Conservation (phyloP, 2,329 filamentous ascomycete genomes). For the Pseudocercospora cruenta region DNA sequence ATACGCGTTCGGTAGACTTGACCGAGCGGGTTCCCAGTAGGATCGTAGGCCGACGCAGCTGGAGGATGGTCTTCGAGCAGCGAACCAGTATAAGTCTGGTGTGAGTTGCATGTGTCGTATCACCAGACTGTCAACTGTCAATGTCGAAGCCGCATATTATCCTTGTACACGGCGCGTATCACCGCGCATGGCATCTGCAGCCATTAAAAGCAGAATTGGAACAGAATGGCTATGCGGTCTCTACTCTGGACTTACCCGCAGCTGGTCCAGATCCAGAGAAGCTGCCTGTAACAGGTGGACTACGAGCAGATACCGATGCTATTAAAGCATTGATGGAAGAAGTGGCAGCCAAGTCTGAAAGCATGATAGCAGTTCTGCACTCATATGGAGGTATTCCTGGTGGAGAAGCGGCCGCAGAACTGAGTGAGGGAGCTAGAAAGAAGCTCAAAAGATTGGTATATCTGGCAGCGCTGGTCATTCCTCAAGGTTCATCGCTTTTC, state of each 20-base stretch:
- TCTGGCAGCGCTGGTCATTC: slow-evolving; percentile 25
- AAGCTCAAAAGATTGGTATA: slow-evolving; percentile 25
- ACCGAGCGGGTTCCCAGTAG: not conserved
- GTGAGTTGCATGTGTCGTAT: not conserved
- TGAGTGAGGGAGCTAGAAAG: slow-evolving; percentile 15
- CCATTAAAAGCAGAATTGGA: slow-evolving; percentile 19
- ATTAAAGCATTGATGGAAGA: slow-evolving; percentile 24
- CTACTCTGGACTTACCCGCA: slow-evolving; percentile 23
- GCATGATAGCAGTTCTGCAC: slow-evolving; percentile 27
- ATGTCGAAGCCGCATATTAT: slow-evolving; percentile 29
- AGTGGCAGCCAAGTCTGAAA: slow-evolving; percentile 21
- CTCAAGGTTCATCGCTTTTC: slow-evolving; percentile 8
- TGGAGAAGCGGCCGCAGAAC: slow-evolving; percentile 25
- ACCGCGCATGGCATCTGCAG: slow-evolving; percentile 25
- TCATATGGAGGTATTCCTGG: slow-evolving; percentile 27
- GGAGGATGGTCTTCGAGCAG: too few relatives aligned
- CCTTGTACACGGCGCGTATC: slow-evolving; percentile 27
- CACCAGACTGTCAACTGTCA: not conserved
- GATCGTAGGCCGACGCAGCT: not conserved
- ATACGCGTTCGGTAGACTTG: not conserved
- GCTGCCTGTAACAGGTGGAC: not conserved
- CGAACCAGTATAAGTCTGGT: not conserved
- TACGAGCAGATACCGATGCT: slow-evolving; percentile 22
- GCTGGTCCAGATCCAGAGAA: slow-evolving; percentile 6
- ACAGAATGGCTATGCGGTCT: slow-evolving; percentile 21